Percentiles rank a stretch among this genome's conserved stretches.
Evolutionary conservation across 2,329 filamentous ascomycete species (phyloP).

Genomic region (Thelonectria olida): DNA sequence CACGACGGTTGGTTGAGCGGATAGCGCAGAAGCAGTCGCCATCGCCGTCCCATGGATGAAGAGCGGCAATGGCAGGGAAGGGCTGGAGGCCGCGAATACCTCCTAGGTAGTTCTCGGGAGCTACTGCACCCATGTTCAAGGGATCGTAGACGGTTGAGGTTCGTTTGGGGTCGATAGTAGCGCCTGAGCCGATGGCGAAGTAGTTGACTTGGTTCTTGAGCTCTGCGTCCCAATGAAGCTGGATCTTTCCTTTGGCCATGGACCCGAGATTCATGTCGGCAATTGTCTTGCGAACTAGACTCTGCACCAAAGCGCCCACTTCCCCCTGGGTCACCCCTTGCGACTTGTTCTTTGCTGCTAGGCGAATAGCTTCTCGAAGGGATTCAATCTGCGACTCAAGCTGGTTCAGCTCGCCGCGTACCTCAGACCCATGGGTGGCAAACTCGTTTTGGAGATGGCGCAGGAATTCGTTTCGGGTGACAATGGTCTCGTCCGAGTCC

Average conservation of each 20-base stretch:
- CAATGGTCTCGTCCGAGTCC: slow-evolving; percentile 47
- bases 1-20: slow-evolving; percentile 49
- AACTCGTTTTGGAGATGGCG: slow-evolving; percentile 52
- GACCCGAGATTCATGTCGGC: slow-evolving; percentile 57
- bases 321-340: slow-evolving; percentile 52
- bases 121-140: slow-evolving; percentile 26
- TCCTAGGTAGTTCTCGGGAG: slow-evolving; percentile 20
- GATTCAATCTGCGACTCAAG: slow-evolving; percentile 48
- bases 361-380: slow-evolving; percentile 43
- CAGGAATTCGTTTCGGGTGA: slow-evolving; percentile 61
- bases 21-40: slow-evolving; percentile 90
- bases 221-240: slow-evolving; percentile 52
- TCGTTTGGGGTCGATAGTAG: slow-evolving; percentile 65
- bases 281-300: slow-evolving; percentile 54
- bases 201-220: slow-evolving; percentile 74
- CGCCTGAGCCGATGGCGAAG: slow-evolving; percentile 73
- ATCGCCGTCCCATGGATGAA: slow-evolving; percentile 77
- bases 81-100: slow-evolving; percentile 33
- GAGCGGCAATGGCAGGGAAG: slow-evolving; percentile 60
- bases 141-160: slow-evolving; percentile 68
- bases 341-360: slow-evolving; percentile 36
- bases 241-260: slow-evolving; percentile 57
- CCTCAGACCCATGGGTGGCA: slow-evolving; percentile 48
- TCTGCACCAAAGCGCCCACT: slow-evolving; percentile 51
- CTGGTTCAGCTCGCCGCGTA: slow-evolving; percentile 51